phyloP scores from a whole-genome alignment of 345 rosid genomes.

The Durio zibethinus region DNA sequence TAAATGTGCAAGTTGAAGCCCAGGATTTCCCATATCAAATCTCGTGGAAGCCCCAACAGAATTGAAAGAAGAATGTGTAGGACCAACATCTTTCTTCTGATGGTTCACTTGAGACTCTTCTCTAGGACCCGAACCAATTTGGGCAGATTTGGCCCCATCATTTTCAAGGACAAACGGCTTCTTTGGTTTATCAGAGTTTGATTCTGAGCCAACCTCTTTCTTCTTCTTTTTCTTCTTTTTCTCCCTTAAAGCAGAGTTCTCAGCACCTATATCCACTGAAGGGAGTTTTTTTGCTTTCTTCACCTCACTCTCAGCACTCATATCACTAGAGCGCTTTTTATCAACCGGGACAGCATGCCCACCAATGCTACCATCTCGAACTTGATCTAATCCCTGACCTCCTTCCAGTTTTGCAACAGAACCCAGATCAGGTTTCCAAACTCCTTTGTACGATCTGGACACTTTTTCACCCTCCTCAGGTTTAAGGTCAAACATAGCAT shows the following conservation, averaged over 20 bases:
- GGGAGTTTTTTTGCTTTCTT: slow-evolving; percentile 65
- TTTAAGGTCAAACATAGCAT: slow-evolving; percentile 30
- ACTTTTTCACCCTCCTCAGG: slow-evolving; percentile 33
- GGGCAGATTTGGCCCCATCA: slow-evolving; percentile 38
- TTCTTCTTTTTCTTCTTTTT: slow-evolving; percentile 74
- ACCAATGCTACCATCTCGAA: slow-evolving; percentile 26
- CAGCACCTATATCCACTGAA: slow-evolving; percentile 37
- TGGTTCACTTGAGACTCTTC: slow-evolving; percentile 28
- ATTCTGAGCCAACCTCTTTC: slow-evolving; percentile 39
- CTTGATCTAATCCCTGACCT: slow-evolving; percentile 30
- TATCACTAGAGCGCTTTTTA: slow-evolving; percentile 37
- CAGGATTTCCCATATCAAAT: slow-evolving; percentile 28
- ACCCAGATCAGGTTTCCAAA: slow-evolving; percentile 32
- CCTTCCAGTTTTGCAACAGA: slow-evolving; percentile 32
- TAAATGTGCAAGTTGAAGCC: slow-evolving; percentile 48
- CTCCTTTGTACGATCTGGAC: slow-evolving; percentile 23
- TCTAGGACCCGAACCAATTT: slow-evolving; percentile 28
- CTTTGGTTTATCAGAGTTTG: slow-evolving; percentile 41
- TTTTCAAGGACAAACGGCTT: slow-evolving; percentile 45
- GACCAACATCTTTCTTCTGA: slow-evolving; percentile 42
- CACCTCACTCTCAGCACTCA: slow-evolving; percentile 32
- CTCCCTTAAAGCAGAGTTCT: slow-evolving; percentile 32
- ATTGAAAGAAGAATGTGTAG: slow-evolving; percentile 14
- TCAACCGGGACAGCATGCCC: slow-evolving; percentile 32
- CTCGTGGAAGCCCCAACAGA: slow-evolving; percentile 22